Evolutionary conservation across 148 eudicot genomes (phyloP), one percentile per base, ranked within the genome.

Genomic region (Simmondsia chinensis): DNA sequence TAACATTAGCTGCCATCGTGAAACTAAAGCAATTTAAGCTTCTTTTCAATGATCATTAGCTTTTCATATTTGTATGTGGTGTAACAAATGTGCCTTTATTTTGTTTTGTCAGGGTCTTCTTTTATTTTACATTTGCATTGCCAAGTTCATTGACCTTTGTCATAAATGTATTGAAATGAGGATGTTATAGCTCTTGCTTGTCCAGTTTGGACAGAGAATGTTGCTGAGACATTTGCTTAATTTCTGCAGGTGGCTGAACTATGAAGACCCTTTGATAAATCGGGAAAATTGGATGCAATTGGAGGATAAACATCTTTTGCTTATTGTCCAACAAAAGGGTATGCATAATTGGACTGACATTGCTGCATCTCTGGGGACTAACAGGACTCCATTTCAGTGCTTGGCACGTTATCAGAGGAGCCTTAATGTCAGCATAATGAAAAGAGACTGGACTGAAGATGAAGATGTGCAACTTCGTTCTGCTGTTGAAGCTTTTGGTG

Each of bases 331-430:
- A 49, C 54, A 84, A 30, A 69, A 62, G 57, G 95, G 93, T 39
- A 34, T 78, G 22, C 42, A 53, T 58, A 70, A 85, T 45, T 84
- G 95, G 97, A 59, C 64, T 33, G 63, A 70, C 39, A 48, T 81
- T 57, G 82, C 97, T 17, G 63, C 55, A 32, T 51, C 69, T 20
- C 42, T 81, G 55, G 71, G 57, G 51, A 76, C 84, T 39, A 76
- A 76, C 35, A 73, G 97, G 69, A 89, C 97, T 30, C 93, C 97
- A 4, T 89, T 66, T 65, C 85, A 84, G 54, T 89, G 93, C 54
- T 61, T 89, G 73, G 67, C 68, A 44, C 95, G 80, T 17, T 89
- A 78, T 51, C 93, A 84, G 50, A 76, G 95, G 60, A 89, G 97
- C 48, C 82, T 89, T 13, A 89, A 89, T 63, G 72, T 85, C 40